Conservation (phyloP, 495 filamentous ascomycete species). For the Penicillium paxilli region DNA sequence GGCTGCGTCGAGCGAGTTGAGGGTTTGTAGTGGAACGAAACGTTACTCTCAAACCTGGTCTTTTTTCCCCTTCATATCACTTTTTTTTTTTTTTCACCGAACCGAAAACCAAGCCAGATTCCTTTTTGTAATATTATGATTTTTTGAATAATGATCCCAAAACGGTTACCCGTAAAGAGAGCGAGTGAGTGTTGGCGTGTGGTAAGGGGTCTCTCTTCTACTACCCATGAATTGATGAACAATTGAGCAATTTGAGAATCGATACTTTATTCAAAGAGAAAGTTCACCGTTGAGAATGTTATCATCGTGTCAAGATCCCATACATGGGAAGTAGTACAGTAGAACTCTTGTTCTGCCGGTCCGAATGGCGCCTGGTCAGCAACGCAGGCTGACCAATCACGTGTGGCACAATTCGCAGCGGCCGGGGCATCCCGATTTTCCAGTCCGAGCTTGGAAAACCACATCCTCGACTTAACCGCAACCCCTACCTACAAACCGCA, state of each 20-base stretch:
- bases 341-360: neutral
- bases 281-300: too few species aligned
- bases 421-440: slow-evolving; percentile 50
- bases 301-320: too few species aligned
- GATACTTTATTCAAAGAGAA: too few species aligned
- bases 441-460: slow-evolving; percentile 43
- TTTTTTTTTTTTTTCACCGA: too few species aligned
- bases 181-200: neutral
- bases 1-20: slow-evolving; percentile 38
- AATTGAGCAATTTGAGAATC: neutral
- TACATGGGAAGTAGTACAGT: too few species aligned
- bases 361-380: neutral
- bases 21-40: neutral
- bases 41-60: neutral
- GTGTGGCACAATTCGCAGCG: slow-evolving; percentile 47
- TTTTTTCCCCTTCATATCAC: too few species aligned
- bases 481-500: slow-evolving; percentile 39
- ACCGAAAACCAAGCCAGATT: too few species aligned
- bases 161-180: neutral
- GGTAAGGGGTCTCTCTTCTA: neutral
- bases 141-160: neutral
- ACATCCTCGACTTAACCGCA: slow-evolving; percentile 33
- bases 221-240: neutral
- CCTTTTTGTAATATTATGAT: neutral
- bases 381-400: slow-evolving; percentile 38